A percentile compares a stretch with the other conserved stretches of the same genome.
These are phyloP conservation scores for Boletus vermiculosoides DNA, from an alignment of 768 basidiomycete genomes.

Conservation along the genomic window DNA sequence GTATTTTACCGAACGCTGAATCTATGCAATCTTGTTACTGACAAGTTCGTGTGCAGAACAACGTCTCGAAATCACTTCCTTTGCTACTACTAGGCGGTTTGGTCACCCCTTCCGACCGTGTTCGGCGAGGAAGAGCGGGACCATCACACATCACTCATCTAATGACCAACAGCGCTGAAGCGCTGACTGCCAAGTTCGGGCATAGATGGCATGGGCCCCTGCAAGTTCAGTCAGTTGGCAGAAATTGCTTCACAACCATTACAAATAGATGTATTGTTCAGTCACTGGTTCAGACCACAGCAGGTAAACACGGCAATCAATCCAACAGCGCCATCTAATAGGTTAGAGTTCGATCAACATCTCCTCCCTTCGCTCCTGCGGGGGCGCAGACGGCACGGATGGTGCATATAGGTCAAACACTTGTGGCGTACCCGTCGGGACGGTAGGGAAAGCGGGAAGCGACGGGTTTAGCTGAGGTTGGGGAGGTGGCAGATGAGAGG, in stretches of 20 bases:
- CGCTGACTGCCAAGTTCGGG: neutral
- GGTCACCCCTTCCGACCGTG: neutral
- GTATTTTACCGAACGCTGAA: neutral
- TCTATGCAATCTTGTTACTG: neutral
- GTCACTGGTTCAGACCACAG: neutral
- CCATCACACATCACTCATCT: neutral
- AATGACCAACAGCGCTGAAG: neutral
- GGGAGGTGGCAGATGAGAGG: constrained; percentile 9
- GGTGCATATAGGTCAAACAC: constrained; percentile 48
- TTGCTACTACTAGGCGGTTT: neutral
- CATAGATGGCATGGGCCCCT: neutral
- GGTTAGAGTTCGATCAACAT: constrained; percentile 42
- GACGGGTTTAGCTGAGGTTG: constrained; percentile 23
- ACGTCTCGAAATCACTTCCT: neutral
- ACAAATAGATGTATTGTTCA: constrained; percentile 1
- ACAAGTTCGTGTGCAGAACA: neutral
- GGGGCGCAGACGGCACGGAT: constrained; percentile 44
- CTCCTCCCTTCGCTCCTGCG: constrained; percentile 64
- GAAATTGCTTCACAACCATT: neutral
- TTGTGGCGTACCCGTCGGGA: constrained; percentile 59
- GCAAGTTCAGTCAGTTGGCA: neutral
- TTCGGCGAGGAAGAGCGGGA: neutral
- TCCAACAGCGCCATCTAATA: neutral
- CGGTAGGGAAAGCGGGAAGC: constrained; percentile 64
- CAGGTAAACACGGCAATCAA: neutral